Base-by-base conservation (phyloP, 257 asterid species). In the Solanum pimpinellifolium region DNA sequence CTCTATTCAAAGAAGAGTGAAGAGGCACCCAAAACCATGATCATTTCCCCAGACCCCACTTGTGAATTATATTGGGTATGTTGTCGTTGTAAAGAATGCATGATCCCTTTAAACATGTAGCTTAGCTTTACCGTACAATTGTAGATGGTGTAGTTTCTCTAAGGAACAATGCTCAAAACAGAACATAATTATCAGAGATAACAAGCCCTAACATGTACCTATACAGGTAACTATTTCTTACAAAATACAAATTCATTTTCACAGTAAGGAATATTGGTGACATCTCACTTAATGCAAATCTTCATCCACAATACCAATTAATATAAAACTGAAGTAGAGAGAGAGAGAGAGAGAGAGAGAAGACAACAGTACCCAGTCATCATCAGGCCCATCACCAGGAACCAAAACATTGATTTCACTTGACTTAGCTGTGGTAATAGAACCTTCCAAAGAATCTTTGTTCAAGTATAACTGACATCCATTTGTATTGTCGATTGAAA, bases 391-490 rank as follows among this genome's bases (percentile, higher is more conserved):
- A 23, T 96, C 89, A 75, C 94, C 98, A 88, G 99, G 99, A 35
- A 96, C 97, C 92, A 97, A 72, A 13, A 97, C 95, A 86, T 97
- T 97, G 90, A 97, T 86, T 87, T 97, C 99, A 90, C 98, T 96
- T 9, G 99, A 96, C 95, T 96, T 97, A 68, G 99, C 98, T 52
- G 99, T 94, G 10, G 99, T 95, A 78, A 97, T 89, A 73, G 99
- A 94, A 88, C 98, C 95, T 83, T 88, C 92, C 93, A 97, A 89
- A 80, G 99, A 93, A 56, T 94, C 98, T 92, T 96, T 95, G 91
- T 98, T 91, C 93, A 97, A 89, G 90, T 94, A 97, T 87, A 97
- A 88, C 86, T 96, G 99, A 92, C 99, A 97, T 80, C 99, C 99
- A 16, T 96, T 91, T 42, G 99, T 94, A 86, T 97, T 97, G 91